Evolutionary conservation across 352 stramenopile species (phyloP), one percentile per base, ranked within the genome.

Genomic region (Phytopythium sindhum): DNA sequence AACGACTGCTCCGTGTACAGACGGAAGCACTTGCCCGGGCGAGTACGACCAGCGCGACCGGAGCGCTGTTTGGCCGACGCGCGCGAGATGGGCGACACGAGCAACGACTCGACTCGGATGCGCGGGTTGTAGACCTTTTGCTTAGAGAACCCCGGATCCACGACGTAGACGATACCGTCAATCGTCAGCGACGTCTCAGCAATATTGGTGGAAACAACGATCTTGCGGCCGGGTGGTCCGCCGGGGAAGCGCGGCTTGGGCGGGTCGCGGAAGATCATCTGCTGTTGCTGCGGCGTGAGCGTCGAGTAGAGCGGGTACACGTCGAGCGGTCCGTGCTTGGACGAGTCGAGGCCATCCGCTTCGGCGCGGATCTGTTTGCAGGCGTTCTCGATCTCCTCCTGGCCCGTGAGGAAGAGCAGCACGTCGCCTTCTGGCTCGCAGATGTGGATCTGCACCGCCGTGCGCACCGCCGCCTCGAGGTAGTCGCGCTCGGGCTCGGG

Each of bases 101-200:
- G 81, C 54, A 99, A 75, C n/a, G 93, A 99, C 77, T 99, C 97
- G 14, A 99, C 97, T 50, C 97, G 91, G 63, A 98, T 98, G 24
- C 97, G 86, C 39, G 98, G 97, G 81, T 99, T 99, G 84, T 99
- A 99, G 24, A 99, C 95, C 81, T 99, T 99, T 77, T 99, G 97
- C 81, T 99, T 99, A 33, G 88, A 98, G 71, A 99, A 99, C 53
- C 98, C 98, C 26, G 97, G 96, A 80, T 99, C 98, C 45, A 99
- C 90, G 33, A 99, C 98, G 78, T 99, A 99, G 21, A 99, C 97
- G 64, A 99, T 99, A 26, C 97, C 98, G 76, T 99, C 97, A 77
- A 99, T 99, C 1, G 98, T 99, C n/a, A 99, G 73, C 62, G 95
- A 99, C 31, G 98, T 99, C 77, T 99, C 98, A 28, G 98, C 98